Percentiles rank a stretch among this genome's conserved stretches.
Evolutionary conservation across 1,139 yeast genomes (phyloP).

Genomic region (Suhomyces bribrorum): DNA sequence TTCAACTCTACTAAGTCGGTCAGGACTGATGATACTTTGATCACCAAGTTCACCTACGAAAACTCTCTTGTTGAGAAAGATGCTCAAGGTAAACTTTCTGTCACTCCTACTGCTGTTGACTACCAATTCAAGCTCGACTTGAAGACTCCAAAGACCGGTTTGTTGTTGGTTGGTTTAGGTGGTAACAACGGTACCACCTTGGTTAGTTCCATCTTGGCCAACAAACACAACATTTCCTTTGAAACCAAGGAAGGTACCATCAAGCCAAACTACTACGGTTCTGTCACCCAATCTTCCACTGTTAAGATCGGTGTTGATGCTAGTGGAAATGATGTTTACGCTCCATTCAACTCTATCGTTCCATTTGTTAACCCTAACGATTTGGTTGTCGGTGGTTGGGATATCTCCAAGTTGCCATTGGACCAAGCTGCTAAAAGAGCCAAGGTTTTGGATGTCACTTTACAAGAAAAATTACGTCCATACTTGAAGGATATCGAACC

Average conservation of each 20-base stretch:
- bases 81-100: slow-evolving; percentile 56
- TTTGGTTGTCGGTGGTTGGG: slow-evolving; percentile 93
- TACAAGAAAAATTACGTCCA: slow-evolving; percentile 75
- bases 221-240: slow-evolving; percentile 75
- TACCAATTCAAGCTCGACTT: slow-evolving; percentile 87
- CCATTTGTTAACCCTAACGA: slow-evolving; percentile 92
- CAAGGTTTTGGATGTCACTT: slow-evolving; percentile 80
- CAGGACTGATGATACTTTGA: slow-evolving; percentile 58
- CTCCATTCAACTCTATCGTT: slow-evolving; percentile 85
- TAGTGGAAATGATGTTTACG: slow-evolving; percentile 82
- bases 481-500: slow-evolving; percentile 68
- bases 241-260: slow-evolving; percentile 80
- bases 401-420: slow-evolving; percentile 71
- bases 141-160: slow-evolving; percentile 81
- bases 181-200: slow-evolving; percentile 96
- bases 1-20: slow-evolving; percentile 65
- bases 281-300: slow-evolving; percentile 94
- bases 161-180: slow-evolving; percentile 90
- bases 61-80: slow-evolving; percentile 59
- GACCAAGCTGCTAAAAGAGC: slow-evolving; percentile 84
- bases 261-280: slow-evolving; percentile 88
- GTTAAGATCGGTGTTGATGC: slow-evolving; percentile 85
- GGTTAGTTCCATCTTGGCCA: slow-evolving; percentile 82
- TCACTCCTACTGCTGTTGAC: slow-evolving; percentile 70
- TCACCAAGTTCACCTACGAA: slow-evolving; percentile 72